Percentiles rank a stretch among this genome's conserved stretches.
Conservation (phyloP, 768 basidiomycete species). For the Trametes meyenii region DNA sequence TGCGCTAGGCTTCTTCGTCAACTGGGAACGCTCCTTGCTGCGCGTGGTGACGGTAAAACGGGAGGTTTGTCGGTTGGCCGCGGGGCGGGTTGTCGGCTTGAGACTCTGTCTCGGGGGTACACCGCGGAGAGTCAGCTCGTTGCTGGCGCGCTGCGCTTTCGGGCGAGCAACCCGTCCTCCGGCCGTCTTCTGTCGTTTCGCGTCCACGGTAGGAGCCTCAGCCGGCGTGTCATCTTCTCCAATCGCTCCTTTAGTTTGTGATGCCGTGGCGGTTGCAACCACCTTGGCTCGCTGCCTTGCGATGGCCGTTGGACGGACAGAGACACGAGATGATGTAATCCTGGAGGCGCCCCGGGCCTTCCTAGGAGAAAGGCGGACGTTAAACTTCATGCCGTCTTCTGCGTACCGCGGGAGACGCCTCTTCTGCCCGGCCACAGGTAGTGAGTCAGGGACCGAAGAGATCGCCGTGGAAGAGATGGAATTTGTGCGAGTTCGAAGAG, state of each 20-base stretch:
- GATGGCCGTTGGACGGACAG: constrained; percentile 1
- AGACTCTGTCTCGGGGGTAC: neutral
- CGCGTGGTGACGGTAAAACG: constrained; percentile 4
- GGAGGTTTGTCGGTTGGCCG: constrained; percentile 5
- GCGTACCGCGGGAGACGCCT: constrained; percentile 27
- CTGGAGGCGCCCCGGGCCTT: constrained; percentile 9
- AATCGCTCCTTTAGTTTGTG: neutral
- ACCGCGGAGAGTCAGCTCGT: constrained; percentile 18
- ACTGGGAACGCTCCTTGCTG: constrained; percentile 7
- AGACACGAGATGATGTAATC: constrained; percentile 2
- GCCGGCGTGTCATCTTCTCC: neutral
- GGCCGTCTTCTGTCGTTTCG: constrained; percentile 24
- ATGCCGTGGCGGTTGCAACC: neutral
- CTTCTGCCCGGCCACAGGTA: constrained; percentile 32
- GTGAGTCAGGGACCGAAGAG: constrained; percentile 24
- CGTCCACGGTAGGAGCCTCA: constrained; percentile 9
- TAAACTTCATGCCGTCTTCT: constrained; percentile 16
- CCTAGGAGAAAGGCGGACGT: constrained; percentile 10
- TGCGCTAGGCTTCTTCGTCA: constrained; percentile 9
- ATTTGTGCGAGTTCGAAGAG: constrained; percentile 34
- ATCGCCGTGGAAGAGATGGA: constrained; percentile 26
- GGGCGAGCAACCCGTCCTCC: constrained; percentile 9
- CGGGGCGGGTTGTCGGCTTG: neutral
- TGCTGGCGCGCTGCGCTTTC: constrained; percentile 6
- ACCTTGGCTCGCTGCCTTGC: constrained; percentile 4